Evolutionary conservation across 768 basidiomycete species (phyloP), one percentile per base, ranked within the genome.

Genomic region (Termitomyces sp.): DNA sequence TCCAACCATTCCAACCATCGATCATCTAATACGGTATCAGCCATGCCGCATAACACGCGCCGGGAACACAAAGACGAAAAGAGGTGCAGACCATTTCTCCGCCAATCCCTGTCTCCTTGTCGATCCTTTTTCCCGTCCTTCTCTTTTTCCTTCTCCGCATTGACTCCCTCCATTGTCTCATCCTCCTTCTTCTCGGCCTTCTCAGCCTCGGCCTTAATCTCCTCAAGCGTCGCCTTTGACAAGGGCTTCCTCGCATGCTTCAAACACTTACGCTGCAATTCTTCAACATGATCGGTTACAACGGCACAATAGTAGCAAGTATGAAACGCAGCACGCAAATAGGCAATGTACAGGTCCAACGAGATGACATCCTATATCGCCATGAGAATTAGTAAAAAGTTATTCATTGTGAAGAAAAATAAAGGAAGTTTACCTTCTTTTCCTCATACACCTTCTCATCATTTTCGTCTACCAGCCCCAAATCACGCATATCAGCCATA

Each of bases 301-400:
- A 92, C 86, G 65, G 89, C 87, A 80, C 97, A 99, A 76, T 99
- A 99, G 76, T 96, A 99, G 83, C 97, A 97, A 68, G 92, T 87
- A 82, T 93, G 82, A 74, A 89, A 94, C 55, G 91, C 95, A 69
- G 86, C 81, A 64, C 97, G 92, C 68, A 99, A 77, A 75, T 97
- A 98, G 52, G 89, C 87, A 71, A 98, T 78, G 73, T 94, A 94
- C 71, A 96, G 77, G 76, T 99, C 97, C 72, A 98, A 82, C 65
- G 90, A 82, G 66, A 94, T 76, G 67, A 84, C 81, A 65, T 85
- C 84, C 91, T 94, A 69, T 9, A 41, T 41, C 8, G 6, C 37
- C 65, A 59, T 32, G 53, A 65, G 48, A 41, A 56, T 52, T 13
- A 53, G 51, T 55, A n/a, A 14, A 22, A 6, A 24, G 27, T 31